Evolutionary conservation across 2,329 filamentous ascomycete genomes (phyloP), one percentile per base, ranked within the genome.

Genomic region (Neoarthrinium moseri): DNA sequence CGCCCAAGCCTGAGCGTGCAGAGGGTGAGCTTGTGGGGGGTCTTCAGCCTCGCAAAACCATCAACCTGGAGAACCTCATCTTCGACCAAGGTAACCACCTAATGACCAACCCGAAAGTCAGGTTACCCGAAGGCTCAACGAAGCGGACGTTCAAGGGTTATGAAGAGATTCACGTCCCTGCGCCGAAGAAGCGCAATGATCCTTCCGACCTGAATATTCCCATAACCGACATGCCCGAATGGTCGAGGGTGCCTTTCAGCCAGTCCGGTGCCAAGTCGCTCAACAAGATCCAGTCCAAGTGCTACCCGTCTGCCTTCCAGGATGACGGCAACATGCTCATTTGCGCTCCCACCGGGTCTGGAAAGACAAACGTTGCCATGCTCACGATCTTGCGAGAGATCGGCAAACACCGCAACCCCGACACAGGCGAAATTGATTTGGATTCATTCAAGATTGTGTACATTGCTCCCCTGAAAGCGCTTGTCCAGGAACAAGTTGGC

Each of bases 341-440:
- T 61, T 99, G 94, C 66, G 95, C 94, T 6, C 94, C 94, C 2
- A 99, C 94, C 40, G 94, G 94, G 55, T 96, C 91, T 64, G 94
- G 94, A 63, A 99, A 99, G 73, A 99, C 94, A 2, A 99, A 99
- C 61, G 94, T 99, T 42, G 92, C 92, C 33, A 97, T 99, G 92
- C 76, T 99, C 52, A 86, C 92, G 2, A 97, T 99, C 61, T 78
- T 99, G 30, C 89, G 92, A 51, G 95, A 99, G 65, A 91, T 99
- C 61, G 94, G 94, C 50, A 99, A 97, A 73, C 86, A 99, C 63
- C 83, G 92, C 47, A 86, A 99, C 59, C 82, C 88, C 0, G 75
- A 86, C 51, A 96, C 90, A 1, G 94, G 94, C n/a, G 87, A 95
- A 50, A 94, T 99, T 53, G 90, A 95, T 65, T 74, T 99, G 7